Conservation (phyloP, 2,329 filamentous ascomycete species). For the Verticillium isaacii region DNA sequence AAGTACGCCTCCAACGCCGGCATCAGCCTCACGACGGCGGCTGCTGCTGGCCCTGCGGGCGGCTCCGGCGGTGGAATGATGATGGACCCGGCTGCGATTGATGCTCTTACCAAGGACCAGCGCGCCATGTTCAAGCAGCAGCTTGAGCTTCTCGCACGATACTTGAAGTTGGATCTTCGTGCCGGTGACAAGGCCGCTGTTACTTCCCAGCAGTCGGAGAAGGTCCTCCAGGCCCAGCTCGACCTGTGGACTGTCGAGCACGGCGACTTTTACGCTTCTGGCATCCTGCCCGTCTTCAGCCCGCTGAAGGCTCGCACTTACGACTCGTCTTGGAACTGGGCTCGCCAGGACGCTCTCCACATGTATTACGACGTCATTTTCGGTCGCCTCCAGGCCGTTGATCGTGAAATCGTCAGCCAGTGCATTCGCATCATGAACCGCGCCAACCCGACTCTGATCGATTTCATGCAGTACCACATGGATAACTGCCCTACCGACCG, state of each 20-base stretch:
- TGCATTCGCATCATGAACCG: slow-evolving; percentile 99
- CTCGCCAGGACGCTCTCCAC: slow-evolving; percentile 89
- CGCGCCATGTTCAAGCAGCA: slow-evolving; percentile 96
- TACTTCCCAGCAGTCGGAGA: slow-evolving; percentile 77
- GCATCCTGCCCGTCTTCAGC: slow-evolving; percentile 92
- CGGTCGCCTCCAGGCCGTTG: slow-evolving; percentile 84
- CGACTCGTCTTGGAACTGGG: slow-evolving; percentile 99
- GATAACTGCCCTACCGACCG: slow-evolving; percentile 96
- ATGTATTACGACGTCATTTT: slow-evolving; percentile 99
- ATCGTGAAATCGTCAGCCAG: slow-evolving; percentile 96
- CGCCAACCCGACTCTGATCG: slow-evolving; percentile 88
- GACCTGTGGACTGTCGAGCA: slow-evolving; percentile 95
- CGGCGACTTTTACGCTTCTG: slow-evolving; percentile 90
- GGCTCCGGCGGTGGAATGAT: slow-evolving; percentile 84
- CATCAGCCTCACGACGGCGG: slow-evolving; percentile 73
- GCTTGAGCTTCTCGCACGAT: slow-evolving; percentile 88
- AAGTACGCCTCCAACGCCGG: slow-evolving; percentile 85
- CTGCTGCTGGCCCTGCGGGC: slow-evolving; percentile 67
- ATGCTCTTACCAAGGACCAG: slow-evolving; percentile 96
- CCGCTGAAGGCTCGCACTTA: slow-evolving; percentile 92
- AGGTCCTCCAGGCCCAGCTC: slow-evolving; percentile 84
- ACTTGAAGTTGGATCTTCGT: slow-evolving; percentile 94
- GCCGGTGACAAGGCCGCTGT: slow-evolving; percentile 94
- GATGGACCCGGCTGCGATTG: slow-evolving; percentile 97
- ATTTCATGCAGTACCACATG: slow-evolving; percentile 99